These are phyloP conservation scores for Gonapodya prolifera DNA, from an alignment of 192 early-diverging fungal species.

Conservation along the genomic window DNA sequence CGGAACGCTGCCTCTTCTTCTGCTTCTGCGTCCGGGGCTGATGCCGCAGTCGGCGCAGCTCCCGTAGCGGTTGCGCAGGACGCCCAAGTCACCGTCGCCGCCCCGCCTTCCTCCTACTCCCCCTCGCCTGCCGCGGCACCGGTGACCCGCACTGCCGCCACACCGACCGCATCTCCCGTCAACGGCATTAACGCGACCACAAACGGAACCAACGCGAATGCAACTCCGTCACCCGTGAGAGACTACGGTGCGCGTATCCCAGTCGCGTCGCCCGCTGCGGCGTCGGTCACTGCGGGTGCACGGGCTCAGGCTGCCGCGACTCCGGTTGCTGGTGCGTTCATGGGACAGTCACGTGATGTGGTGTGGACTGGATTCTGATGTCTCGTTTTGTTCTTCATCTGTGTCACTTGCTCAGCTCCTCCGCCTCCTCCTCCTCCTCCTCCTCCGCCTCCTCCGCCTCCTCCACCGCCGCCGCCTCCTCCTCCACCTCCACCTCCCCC, in stretches of 20 bases:
- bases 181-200: not conserved
- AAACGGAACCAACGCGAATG: too few relatives aligned
- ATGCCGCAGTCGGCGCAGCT: not conserved
- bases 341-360: too few relatives aligned
- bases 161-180: not conserved
- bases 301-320: not conserved
- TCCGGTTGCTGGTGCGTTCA: too few relatives aligned
- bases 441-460: not conserved
- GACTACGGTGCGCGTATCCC: not conserved
- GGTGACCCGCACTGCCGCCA: not conserved
- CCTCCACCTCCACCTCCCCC: not conserved
- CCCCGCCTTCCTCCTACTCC: not conserved
- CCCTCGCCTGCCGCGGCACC: not conserved
- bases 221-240: not conserved
- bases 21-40: not conserved
- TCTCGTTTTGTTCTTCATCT: too few relatives aligned
- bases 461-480: not conserved
- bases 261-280: not conserved
- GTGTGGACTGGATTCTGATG: too few relatives aligned
- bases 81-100: not conserved
- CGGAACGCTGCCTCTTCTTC: not conserved
- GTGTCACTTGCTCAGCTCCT: too few relatives aligned
- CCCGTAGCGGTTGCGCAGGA: not conserved
- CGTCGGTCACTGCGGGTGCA: not conserved
- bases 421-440: too few relatives aligned